These are phyloP conservation scores for Danielia reshetovae DNA, from an alignment of 805 yeast genomes.

Conservation along the genomic window DNA sequence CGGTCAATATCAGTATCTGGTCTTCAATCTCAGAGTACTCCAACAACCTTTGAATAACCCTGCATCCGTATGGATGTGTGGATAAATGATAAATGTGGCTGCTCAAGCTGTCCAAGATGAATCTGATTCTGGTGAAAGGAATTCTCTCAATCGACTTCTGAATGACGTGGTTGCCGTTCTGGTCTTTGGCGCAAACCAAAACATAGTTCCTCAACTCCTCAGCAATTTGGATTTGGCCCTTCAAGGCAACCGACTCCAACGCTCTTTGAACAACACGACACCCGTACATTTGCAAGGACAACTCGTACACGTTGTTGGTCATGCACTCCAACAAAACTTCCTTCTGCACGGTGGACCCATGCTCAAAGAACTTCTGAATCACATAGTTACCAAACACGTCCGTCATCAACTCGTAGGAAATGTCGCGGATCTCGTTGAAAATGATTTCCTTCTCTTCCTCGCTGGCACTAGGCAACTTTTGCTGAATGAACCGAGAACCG, in stretches of 20 bases:
- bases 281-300: slow-evolving; percentile 95
- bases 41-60: slow-evolving; percentile 89
- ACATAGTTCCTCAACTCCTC: slow-evolving; percentile 72
- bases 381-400: slow-evolving; percentile 98
- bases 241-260: slow-evolving; percentile 61
- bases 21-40: slow-evolving; percentile 70
- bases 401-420: slow-evolving; percentile 76
- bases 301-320: slow-evolving; percentile 67
- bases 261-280: slow-evolving; percentile 97
- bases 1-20: slow-evolving; percentile 63
- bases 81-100: slow-evolving; percentile 79
- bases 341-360: slow-evolving; percentile 68
- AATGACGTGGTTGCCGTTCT: slow-evolving; percentile 96
- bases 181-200: slow-evolving; percentile 63
- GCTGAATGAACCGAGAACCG: slow-evolving; percentile 96
- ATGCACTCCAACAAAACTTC: slow-evolving; percentile 63
- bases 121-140: slow-evolving; percentile 65
- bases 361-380: slow-evolving; percentile 89
- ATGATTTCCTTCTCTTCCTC: slow-evolving; percentile 74
- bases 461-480: slow-evolving; percentile 61
- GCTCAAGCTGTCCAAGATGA: slow-evolving; percentile 67
- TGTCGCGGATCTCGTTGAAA: slow-evolving; percentile 77
- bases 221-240: slow-evolving; percentile 64
- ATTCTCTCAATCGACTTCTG: slow-evolving; percentile 90
- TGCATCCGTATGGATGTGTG: slow-evolving; percentile 95